Base-by-base conservation (phyloP, 345 rosid species). In the Cochlearia excelsa region DNA sequence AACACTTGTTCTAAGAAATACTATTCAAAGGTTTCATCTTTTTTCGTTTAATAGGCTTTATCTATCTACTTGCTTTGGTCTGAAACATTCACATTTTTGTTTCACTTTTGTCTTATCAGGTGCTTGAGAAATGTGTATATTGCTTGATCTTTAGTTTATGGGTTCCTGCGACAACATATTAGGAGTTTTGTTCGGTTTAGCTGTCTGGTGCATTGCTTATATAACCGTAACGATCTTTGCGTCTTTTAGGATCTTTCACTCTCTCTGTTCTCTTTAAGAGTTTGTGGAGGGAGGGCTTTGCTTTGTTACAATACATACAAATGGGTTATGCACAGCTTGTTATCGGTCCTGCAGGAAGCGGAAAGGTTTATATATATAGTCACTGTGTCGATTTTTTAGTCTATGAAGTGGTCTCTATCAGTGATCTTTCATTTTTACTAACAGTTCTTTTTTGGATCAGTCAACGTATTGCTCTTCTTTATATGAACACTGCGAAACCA, bases 291-390 rank as follows among this genome's bases (percentile, higher is more conserved):
- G 23, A 16, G 23, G 7, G 34, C 11, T 47, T 11, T 27, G 27
- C 7, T 16, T 42, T 34, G 23, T 34, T 27, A 45, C 27, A 62
- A 84, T 16, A 16, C 23, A 16, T 16, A 16, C 23, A 16, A 16
- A 16, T 89, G 95, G 97, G 95, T 48, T 89, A 86, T 16, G 91
- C 95, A 10, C 97, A 89, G 65, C 86, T 86, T 40, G 95, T 89
- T 42, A 86, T 84, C 9, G 89, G 81, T 61, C 87, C 91, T 46
- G 94, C 94, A 1, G 89, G 95, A 72, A 89, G 97, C 58, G 95
- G 91, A 54, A 86, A 84, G 98, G 95, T 91, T 65, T 63, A 28
- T 9, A 40, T 61, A 37, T 34, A 30, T 16, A 16, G 23, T 16
- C 23, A 16, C 23, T 16, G 23, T 16, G 23, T 16, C 23, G 23